These are phyloP conservation scores for Fusarium marasasianum DNA, from an alignment of 2,329 filamentous ascomycete genomes.

Conservation along the genomic window DNA sequence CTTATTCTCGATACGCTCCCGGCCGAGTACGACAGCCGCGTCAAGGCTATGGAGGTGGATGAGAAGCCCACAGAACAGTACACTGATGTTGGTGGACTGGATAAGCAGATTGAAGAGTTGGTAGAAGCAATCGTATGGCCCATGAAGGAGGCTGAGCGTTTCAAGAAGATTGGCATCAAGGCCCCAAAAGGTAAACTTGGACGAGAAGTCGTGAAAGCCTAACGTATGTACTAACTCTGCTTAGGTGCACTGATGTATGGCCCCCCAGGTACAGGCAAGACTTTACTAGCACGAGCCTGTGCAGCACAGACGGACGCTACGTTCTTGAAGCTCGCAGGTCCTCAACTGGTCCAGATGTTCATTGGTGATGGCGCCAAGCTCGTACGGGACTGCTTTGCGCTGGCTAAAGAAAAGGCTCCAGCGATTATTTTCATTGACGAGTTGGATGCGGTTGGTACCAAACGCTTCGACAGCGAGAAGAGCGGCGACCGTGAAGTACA, in stretches of 20 bases:
- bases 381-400: slow-evolving; percentile 94
- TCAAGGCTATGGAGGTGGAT: slow-evolving; percentile 99
- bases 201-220: slow-evolving; percentile 60
- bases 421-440: slow-evolving; percentile 99
- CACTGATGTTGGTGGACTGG: slow-evolving; percentile 94
- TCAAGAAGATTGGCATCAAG: slow-evolving; percentile 99
- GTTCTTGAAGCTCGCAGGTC: slow-evolving; percentile 97
- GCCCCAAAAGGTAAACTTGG: slow-evolving; percentile 83
- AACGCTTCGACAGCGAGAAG: slow-evolving; percentile 99
- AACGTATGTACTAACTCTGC: slow-evolving; percentile 78
- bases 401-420: slow-evolving; percentile 98
- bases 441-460: slow-evolving; percentile 96
- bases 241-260: slow-evolving; percentile 99
- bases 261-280: slow-evolving; percentile 89
- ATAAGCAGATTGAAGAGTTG: slow-evolving; percentile 99
- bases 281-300: slow-evolving; percentile 91
- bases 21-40: slow-evolving; percentile 97
- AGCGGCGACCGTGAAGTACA: slow-evolving; percentile 97
- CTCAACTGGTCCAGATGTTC: slow-evolving; percentile 99
- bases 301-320: slow-evolving; percentile 98
- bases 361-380: slow-evolving; percentile 98
- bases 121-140: slow-evolving; percentile 99
- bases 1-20: slow-evolving; percentile 95
- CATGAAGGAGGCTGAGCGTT: slow-evolving; percentile 99
- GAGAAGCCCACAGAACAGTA: slow-evolving; percentile 99